phyloP scores from a whole-genome alignment of 306 rosid species.

The Mimosa pudica region DNA sequence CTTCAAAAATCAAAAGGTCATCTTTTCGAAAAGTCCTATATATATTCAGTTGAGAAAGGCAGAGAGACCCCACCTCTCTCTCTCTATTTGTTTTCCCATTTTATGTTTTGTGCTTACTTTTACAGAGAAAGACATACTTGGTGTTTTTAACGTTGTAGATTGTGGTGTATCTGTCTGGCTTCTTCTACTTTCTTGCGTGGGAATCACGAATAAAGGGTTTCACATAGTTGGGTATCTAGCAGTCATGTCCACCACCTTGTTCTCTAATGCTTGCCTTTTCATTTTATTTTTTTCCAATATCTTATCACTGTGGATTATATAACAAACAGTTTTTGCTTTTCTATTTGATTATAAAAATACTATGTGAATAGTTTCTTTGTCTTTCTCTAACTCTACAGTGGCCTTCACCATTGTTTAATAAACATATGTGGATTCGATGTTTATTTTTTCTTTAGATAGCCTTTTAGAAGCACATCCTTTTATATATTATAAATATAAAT shows the following conservation, averaged over 20 bases:
- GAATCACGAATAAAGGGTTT: constrained; percentile 3
- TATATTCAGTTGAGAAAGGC: constrained; percentile 37
- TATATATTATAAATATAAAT: constrained; percentile 19
- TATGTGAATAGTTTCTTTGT: constrained; percentile 34
- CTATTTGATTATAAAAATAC: background rate
- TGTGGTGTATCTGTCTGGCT: constrained; percentile 9
- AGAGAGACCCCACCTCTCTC: constrained; percentile 45
- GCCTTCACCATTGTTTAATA: constrained; percentile 4
- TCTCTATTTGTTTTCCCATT: constrained; percentile 20
- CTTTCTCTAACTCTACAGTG: constrained; percentile 41
- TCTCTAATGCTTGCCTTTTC: constrained; percentile 41
- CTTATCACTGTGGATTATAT: constrained; percentile 50
- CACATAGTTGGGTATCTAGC: background rate
- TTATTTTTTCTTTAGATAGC: constrained; percentile 1
- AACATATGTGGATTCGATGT: background rate
- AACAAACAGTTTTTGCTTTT: constrained; percentile 25
- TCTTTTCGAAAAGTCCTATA: constrained; percentile 50
- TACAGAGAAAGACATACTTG: constrained; percentile 42
- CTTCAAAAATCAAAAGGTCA: constrained; percentile 76
- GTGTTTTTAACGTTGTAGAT: constrained; percentile 24
- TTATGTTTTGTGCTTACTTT: constrained; percentile 34
- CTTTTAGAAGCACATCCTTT: constrained; percentile 16
- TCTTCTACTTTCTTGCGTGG: constrained; percentile 16
- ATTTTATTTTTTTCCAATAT: background rate
- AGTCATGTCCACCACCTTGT: constrained; percentile 30